Percentiles rank a stretch among this genome's conserved stretches.
Conservation (phyloP, 345 rosid genomes). For the Abelmoschus esculentus region DNA sequence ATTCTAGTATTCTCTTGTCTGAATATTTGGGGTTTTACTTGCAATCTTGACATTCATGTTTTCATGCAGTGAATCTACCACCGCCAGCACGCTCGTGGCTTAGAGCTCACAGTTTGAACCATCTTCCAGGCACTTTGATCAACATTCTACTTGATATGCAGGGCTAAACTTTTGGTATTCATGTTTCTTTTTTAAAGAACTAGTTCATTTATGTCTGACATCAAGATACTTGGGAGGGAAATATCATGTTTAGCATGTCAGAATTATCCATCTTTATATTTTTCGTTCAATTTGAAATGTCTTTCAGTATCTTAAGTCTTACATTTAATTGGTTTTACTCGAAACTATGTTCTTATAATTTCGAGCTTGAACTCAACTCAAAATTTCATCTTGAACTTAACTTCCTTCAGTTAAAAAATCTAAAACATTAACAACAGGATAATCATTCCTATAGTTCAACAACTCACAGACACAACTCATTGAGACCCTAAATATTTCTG, state of each 20-base stretch:
- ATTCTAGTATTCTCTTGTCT: background rate
- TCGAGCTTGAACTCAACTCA: background rate
- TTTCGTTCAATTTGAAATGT: background rate
- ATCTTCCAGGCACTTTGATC: background rate
- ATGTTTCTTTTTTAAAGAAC: background rate
- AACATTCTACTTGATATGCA: background rate
- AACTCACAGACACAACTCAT: too few relatives aligned
- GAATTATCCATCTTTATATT: background rate
- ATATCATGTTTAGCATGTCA: background rate
- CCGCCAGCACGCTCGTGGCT: constrained; percentile 63
- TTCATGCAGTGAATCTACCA: constrained; percentile 51
- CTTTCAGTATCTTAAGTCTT: background rate
- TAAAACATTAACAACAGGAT: too few relatives aligned
- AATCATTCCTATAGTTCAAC: too few relatives aligned
- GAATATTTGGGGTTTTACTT: background rate
- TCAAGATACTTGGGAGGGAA: constrained; percentile 4
- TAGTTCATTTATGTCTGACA: constrained; percentile 2
- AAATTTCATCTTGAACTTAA: too few relatives aligned
- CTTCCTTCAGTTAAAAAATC: too few relatives aligned
- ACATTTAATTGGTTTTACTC: background rate
- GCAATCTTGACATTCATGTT: background rate
- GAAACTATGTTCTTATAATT: background rate
- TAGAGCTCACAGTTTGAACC: constrained; percentile 8
- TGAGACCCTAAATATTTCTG: too few relatives aligned
- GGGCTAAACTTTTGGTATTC: background rate